Conservation (phyloP, 1,139 yeast genomes). For the Yamadazyma taylorii region DNA sequence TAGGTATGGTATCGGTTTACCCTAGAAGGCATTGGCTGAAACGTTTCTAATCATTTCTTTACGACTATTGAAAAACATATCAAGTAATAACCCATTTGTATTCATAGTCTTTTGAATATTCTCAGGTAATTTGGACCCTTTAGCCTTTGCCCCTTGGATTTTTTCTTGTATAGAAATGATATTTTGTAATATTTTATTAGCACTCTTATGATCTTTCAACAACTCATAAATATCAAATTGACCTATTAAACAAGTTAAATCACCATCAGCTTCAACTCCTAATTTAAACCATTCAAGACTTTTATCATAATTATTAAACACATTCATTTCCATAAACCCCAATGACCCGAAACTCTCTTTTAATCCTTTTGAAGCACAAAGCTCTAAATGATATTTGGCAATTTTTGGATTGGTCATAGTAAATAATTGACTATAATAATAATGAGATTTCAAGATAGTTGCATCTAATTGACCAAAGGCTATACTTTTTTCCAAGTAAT, state of each 20-base stretch:
- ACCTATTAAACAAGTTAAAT: slow-evolving; percentile 69
- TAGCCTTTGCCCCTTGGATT: slow-evolving; percentile 19
- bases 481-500: slow-evolving; percentile 62
- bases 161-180: slow-evolving; percentile 25
- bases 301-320: slow-evolving; percentile 52
- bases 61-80: slow-evolving; percentile 34
- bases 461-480: slow-evolving; percentile 55
- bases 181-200: slow-evolving; percentile 26
- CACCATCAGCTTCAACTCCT: slow-evolving; percentile 64
- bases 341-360: slow-evolving; percentile 72
- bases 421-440: slow-evolving; percentile 70
- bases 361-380: slow-evolving; percentile 75
- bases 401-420: slow-evolving; percentile 54
- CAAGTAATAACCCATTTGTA: slow-evolving; percentile 26
- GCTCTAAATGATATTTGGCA: slow-evolving; percentile 69
- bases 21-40: slow-evolving; percentile 6
- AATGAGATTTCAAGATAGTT: slow-evolving; percentile 68
- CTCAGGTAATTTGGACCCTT: slow-evolving; percentile 20
- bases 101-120: slow-evolving; percentile 25
- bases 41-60: slow-evolving; percentile 19
- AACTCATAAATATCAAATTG: slow-evolving; percentile 57
- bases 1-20: too few species aligned
- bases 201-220: slow-evolving; percentile 27
- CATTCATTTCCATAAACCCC: slow-evolving; percentile 76
- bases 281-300: slow-evolving; percentile 84